Conservation (phyloP, 108 stramenopile species). For the Fragilariopsis cylindrus region DNA sequence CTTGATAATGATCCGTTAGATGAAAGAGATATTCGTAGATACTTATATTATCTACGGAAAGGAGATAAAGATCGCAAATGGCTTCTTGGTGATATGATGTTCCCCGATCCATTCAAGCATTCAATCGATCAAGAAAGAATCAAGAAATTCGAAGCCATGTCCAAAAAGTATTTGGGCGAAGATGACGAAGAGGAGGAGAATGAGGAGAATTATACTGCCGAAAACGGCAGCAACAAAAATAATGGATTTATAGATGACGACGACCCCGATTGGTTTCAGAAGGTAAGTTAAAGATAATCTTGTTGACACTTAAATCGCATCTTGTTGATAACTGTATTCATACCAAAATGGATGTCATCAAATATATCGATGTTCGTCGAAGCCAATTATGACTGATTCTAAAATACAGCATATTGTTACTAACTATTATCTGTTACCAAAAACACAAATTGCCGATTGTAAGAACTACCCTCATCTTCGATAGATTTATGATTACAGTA, state of each 20-base stretch:
- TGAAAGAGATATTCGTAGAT: slow-evolving; percentile 63
- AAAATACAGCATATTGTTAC: too few species aligned
- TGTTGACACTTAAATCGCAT: too few species aligned
- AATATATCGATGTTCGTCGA: too few species aligned
- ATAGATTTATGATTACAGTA: neutral
- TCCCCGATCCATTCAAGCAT: slow-evolving; percentile 62
- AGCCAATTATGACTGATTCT: too few species aligned
- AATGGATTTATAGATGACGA: slow-evolving; percentile 53
- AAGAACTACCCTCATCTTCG: slow-evolving; percentile 15
- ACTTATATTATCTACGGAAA: slow-evolving; percentile 65
- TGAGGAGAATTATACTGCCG: neutral
- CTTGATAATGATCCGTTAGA: slow-evolving; percentile 64
- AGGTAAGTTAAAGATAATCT: neutral
- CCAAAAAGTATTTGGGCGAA: slow-evolving; percentile 41
- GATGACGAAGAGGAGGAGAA: slow-evolving; percentile 35
- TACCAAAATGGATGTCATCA: too few species aligned
- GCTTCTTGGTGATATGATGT: slow-evolving; percentile 80
- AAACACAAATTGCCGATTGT: neutral
- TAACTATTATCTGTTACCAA: too few species aligned
- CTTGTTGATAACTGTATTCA: too few species aligned
- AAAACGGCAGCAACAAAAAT: slow-evolving; percentile 21
- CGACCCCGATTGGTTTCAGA: slow-evolving; percentile 37
- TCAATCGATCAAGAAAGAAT: slow-evolving; percentile 45
- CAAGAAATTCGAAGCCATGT: slow-evolving; percentile 47
- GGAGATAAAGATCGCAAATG: slow-evolving; percentile 79